Evolutionary conservation across 495 filamentous ascomycete genomes (phyloP).

Genomic region (Penicillium cinerascens): DNA sequence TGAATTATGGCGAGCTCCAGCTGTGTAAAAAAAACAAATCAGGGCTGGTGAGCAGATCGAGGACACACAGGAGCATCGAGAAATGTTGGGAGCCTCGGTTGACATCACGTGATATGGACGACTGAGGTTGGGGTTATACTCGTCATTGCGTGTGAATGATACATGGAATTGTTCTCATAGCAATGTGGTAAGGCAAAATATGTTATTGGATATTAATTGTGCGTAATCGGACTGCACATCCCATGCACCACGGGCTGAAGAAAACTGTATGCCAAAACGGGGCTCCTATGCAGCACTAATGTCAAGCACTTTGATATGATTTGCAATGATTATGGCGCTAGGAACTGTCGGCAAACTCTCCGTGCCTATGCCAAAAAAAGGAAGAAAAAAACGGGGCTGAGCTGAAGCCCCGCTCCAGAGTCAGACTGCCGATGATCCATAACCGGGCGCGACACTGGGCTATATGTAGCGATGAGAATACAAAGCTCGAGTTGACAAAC

Average conservation of each 20-base stretch:
- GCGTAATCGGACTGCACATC: background rate
- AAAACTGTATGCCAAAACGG: background rate
- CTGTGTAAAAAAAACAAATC: background rate
- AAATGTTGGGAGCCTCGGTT: constrained; percentile 7
- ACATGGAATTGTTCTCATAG: background rate
- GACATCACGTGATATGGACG: constrained; percentile 5
- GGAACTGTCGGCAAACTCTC: background rate
- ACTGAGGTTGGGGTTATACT: constrained; percentile 9
- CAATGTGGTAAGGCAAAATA: background rate
- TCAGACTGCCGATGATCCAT: background rate
- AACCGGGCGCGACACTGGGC: background rate
- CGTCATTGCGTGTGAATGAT: background rate
- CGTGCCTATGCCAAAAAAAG: too few species aligned
- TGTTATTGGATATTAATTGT: background rate
- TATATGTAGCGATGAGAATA: too few species aligned
- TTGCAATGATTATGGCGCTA: background rate
- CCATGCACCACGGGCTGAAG: background rate
- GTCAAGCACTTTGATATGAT: background rate
- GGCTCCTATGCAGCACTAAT: too few species aligned
- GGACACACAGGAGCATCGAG: constrained; percentile 3
- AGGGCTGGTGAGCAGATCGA: constrained; percentile 4
- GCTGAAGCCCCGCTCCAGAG: background rate
- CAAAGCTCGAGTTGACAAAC: too few species aligned
- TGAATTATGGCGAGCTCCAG: constrained; percentile 5
- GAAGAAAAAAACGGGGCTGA: background rate